These are phyloP conservation scores for Apostasia ramifera DNA, from an alignment of 106 monocot genomes.

Conservation along the genomic window DNA sequence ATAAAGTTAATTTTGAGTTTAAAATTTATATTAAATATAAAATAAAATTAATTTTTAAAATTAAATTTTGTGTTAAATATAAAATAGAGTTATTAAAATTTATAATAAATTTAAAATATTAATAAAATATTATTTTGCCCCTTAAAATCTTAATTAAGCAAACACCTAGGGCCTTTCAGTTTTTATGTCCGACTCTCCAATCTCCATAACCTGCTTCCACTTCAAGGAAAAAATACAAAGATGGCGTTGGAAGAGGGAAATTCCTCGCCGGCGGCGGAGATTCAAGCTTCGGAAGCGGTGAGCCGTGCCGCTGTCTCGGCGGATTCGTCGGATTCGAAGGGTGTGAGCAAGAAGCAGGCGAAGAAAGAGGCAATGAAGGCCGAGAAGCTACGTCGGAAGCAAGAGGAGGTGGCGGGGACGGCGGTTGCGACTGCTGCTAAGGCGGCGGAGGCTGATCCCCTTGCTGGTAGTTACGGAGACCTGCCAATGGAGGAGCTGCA, in stretches of 20 bases:
- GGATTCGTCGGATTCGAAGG: conserved; percentile 7
- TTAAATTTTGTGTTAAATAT: too few species aligned
- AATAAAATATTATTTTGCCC: too few species aligned
- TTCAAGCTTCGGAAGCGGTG: not conserved
- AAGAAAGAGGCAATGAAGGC: conserved; percentile 87
- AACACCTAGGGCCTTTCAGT: too few species aligned
- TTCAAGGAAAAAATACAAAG: not conserved
- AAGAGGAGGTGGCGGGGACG: conserved; percentile 26
- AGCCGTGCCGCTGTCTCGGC: not conserved
- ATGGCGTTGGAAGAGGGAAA: not conserved
- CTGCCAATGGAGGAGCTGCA: conserved; percentile 58
- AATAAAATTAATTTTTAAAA: too few species aligned
- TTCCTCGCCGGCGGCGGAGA: not conserved
- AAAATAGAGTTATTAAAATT: too few species aligned
- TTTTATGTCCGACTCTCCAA: not conserved
- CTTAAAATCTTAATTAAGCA: too few species aligned
- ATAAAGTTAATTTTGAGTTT: too few species aligned
- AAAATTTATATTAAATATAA: too few species aligned
- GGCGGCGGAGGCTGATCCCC: conserved; percentile 28
- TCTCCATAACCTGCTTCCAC: not conserved
- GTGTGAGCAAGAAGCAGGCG: conserved; percentile 59
- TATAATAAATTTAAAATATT: too few species aligned
- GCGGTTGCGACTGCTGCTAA: conserved; percentile 18
- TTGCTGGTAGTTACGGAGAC: conserved; percentile 61
- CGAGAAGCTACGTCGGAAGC: conserved; percentile 59